Conservation (phyloP, 1,139 yeast species). For the Kazachstania sp. region DNA sequence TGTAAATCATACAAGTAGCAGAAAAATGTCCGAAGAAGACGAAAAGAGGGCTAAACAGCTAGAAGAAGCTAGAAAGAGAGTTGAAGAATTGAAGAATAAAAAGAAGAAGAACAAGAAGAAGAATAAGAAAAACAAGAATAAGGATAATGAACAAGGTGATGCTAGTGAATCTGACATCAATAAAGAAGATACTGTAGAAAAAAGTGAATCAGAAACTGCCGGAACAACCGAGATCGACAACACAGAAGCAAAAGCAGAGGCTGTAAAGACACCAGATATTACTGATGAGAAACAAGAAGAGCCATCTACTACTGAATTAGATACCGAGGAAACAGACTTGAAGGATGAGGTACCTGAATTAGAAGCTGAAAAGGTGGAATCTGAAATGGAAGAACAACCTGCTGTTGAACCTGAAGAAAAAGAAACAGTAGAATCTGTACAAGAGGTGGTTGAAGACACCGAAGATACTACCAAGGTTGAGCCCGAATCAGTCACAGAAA, state of each 20-base stretch:
- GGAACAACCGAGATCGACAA: not conserved
- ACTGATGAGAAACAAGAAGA: not conserved
- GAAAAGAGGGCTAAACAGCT: conserved; percentile 27
- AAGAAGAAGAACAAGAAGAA: conserved; percentile 27
- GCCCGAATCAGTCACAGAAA: not conserved
- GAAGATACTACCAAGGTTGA: not conserved
- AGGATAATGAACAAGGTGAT: not conserved
- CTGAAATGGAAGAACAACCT: no score
- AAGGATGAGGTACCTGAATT: not conserved
- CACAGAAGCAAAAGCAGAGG: not conserved
- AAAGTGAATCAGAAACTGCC: no score
- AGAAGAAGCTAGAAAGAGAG: conserved; percentile 32
- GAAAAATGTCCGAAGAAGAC: conserved; percentile 25
- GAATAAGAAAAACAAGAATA: conserved; percentile 10
- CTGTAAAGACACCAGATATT: not conserved
- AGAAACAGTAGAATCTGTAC: conserved; percentile 1
- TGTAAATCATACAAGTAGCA: not conserved
- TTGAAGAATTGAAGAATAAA: conserved; percentile 31
- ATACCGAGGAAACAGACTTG: not conserved
- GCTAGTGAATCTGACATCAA: not conserved
- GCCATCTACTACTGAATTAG: not conserved
- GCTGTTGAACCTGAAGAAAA: not conserved
- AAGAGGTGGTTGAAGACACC: conserved; percentile 1
- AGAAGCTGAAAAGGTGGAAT: not conserved
- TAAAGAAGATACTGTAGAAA: no score